These are phyloP conservation scores for Phytopythium vexans DNA, from an alignment of 352 stramenopile species.

Conservation along the genomic window DNA sequence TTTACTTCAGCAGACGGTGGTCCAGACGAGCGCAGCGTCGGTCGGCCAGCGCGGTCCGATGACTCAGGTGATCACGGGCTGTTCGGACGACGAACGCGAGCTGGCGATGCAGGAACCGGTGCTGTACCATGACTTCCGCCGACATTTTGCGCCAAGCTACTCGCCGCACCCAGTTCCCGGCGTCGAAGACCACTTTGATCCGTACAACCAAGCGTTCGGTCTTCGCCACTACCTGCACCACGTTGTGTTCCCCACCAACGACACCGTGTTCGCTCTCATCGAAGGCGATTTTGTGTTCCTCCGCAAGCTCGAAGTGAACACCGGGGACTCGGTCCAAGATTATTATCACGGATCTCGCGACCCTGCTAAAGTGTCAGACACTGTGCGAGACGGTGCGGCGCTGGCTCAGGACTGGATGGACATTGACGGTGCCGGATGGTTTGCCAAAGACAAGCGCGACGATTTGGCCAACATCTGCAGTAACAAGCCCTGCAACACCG, in stretches of 20 bases:
- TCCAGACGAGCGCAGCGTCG: conserved; percentile 36
- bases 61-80: conserved; percentile 45
- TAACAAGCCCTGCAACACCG: conserved; percentile 25
- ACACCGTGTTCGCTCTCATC: conserved; percentile 34
- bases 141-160: conserved; percentile 45
- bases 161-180: conserved; percentile 28
- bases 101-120: conserved; percentile 24
- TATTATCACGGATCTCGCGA: conserved; percentile 42
- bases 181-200: conserved; percentile 37
- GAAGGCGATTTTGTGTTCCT: conserved; percentile 43
- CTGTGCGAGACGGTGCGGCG: conserved; percentile 28
- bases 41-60: conserved; percentile 38
- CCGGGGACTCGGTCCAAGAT: conserved; percentile 25
- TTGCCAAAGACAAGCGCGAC: conserved; percentile 21
- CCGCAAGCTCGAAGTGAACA: conserved; percentile 39
- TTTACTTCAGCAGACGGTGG: conserved; percentile 28
- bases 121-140: conserved; percentile 48
- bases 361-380: conserved; percentile 28
- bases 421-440: conserved; percentile 30
- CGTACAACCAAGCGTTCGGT: conserved; percentile 55
- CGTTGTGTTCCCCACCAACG: conserved; percentile 28
- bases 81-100: conserved; percentile 20
- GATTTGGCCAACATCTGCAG: conserved; percentile 33
- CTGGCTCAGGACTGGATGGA: conserved; percentile 46
- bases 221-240: conserved; percentile 50